Percentiles rank a stretch among this genome's conserved stretches.
phyloP scores from a whole-genome alignment of 352 stramenopile species.

The Globisporangium cystogenes region DNA sequence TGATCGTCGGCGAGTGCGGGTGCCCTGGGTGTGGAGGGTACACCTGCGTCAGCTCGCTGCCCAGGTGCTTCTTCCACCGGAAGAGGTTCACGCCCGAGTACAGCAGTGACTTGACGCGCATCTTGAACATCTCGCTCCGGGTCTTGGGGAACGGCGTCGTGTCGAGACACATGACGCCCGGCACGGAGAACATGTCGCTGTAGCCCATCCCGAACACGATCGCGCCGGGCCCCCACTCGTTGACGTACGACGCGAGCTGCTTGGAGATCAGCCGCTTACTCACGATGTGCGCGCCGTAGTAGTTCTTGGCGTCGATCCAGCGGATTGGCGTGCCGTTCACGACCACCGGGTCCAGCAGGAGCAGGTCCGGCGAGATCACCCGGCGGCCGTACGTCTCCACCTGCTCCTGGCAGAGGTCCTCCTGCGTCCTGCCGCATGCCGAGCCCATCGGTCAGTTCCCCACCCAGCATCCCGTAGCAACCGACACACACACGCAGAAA shows the following conservation, averaged over 20 bases:
- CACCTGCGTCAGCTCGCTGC: slow-evolving; percentile 70
- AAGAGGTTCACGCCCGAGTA: slow-evolving; percentile 64
- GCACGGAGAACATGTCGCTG: slow-evolving; percentile 83
- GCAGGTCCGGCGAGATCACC: slow-evolving; percentile 77
- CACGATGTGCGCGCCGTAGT: slow-evolving; percentile 86
- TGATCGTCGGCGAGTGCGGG: slow-evolving; percentile 16
- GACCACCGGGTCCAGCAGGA: slow-evolving; percentile 74
- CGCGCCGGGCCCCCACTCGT: slow-evolving; percentile 78
- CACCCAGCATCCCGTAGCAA: background rate
- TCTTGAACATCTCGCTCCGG: slow-evolving; percentile 58
- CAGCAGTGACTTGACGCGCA: slow-evolving; percentile 72
- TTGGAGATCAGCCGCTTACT: slow-evolving; percentile 82
- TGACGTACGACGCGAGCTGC: slow-evolving; percentile 77
- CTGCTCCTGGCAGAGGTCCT: slow-evolving; percentile 66
- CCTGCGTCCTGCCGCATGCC: slow-evolving; percentile 42
- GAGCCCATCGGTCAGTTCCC: background rate
- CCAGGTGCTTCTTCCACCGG: slow-evolving; percentile 74
- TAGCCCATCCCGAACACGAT: slow-evolving; percentile 87
- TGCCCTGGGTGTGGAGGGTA: slow-evolving; percentile 28
- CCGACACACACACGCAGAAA: background rate
- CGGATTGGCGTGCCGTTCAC: slow-evolving; percentile 82
- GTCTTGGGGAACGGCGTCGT: slow-evolving; percentile 79
- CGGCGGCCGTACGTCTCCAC: slow-evolving; percentile 51
- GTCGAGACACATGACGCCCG: slow-evolving; percentile 75
- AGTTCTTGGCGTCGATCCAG: slow-evolving; percentile 88